Percentiles rank a stretch among this genome's conserved stretches.
phyloP scores from a whole-genome alignment of 2,329 filamentous ascomycete species.

The Trichophaea hybrida region DNA sequence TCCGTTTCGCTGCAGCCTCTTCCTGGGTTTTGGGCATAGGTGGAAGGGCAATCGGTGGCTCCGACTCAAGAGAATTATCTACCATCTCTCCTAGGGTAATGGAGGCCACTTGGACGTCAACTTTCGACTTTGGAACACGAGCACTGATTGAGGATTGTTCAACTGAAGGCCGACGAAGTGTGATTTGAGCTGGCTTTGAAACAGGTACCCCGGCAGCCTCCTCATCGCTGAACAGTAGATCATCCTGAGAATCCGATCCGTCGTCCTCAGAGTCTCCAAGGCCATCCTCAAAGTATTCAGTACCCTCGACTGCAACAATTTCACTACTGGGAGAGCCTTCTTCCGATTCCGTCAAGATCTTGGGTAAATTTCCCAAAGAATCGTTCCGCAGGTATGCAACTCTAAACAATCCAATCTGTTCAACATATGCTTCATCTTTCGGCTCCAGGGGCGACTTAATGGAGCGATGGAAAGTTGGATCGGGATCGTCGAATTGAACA shows the following conservation, averaged over 20 bases:
- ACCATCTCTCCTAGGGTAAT: no score
- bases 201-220: not conserved
- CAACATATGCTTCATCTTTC: not conserved
- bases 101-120: no score
- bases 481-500: not conserved
- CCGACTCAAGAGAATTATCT: no score
- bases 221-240: not conserved
- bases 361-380: constrained; percentile 1
- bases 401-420: not conserved
- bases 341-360: not conserved
- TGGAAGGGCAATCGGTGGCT: not conserved
- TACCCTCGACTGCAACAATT: no score
- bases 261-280: no score
- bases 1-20: not conserved
- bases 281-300: no score
- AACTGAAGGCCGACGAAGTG: not conserved
- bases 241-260: no score
- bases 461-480: constrained; percentile 3
- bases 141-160: not conserved
- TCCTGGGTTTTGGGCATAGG: not conserved
- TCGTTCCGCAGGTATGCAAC: constrained; percentile 3
- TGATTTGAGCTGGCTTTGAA: not conserved
- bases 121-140: not conserved
- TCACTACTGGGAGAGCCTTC: no score
- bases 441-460: not conserved